phyloP scores from a whole-genome alignment of 2,329 filamentous ascomycete genomes.

The Penicillium sp. region DNA sequence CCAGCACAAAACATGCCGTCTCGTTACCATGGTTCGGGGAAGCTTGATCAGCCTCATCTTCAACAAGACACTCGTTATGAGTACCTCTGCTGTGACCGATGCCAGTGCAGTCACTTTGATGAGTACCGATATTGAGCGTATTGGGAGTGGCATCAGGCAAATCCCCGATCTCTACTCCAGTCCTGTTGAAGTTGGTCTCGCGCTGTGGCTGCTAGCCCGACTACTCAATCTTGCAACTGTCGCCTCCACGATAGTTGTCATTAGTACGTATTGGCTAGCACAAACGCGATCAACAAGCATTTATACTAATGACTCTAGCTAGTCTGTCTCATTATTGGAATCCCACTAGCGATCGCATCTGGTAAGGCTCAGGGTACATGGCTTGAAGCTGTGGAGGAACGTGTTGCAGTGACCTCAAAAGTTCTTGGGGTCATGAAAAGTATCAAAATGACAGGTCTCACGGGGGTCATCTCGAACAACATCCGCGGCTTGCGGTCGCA shows the following conservation, averaged over 20 bases:
- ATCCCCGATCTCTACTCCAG: conserved; percentile 30
- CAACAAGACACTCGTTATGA: conserved; percentile 50
- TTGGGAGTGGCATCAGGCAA: conserved; percentile 21
- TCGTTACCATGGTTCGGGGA: conserved; percentile 48
- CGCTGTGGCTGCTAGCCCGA: conserved; percentile 24
- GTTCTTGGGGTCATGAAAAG: conserved; percentile 32
- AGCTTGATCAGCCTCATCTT: conserved; percentile 55
- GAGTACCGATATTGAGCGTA: conserved; percentile 53
- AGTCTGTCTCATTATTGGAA: conserved; percentile 27
- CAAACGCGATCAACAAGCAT: not conserved
- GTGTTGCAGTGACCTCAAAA: conserved; percentile 29
- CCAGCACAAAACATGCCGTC: conserved; percentile 44
- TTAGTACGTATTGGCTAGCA: conserved; percentile 13
- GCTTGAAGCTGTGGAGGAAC: conserved; percentile 29
- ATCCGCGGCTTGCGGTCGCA: conserved; percentile 23
- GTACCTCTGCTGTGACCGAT: conserved; percentile 41
- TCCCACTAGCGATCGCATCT: conserved; percentile 24
- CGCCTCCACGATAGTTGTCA: conserved; percentile 19
- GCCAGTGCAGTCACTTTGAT: conserved; percentile 54
- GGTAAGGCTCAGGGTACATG: conserved; percentile 27
- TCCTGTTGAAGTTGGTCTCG: conserved; percentile 21
- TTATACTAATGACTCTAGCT: not conserved
- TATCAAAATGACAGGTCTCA: conserved; percentile 32
- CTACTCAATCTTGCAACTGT: conserved; percentile 25
- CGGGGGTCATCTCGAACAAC: conserved; percentile 19